Evolutionary conservation across 768 basidiomycete species (phyloP), one percentile per base, ranked within the genome.

Genomic region (Boletus sensibilis): DNA sequence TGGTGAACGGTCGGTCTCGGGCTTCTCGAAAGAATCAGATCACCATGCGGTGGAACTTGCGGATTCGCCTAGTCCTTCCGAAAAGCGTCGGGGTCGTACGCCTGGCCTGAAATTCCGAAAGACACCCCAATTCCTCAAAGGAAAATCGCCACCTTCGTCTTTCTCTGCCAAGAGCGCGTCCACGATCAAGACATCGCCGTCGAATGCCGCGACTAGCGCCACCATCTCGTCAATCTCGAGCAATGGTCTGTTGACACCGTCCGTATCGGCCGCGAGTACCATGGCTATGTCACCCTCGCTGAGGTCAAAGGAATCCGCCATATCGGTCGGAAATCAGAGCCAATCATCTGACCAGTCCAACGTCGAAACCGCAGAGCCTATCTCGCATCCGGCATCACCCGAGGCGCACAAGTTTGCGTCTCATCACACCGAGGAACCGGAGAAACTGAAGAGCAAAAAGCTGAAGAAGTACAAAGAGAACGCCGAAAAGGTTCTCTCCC

Each of bases 401-500:
- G 69, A 73, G 69, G 75, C 66, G 5, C 57, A 66, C 52, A 74
- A 71, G 52, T 55, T 63, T 23, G 27, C 53, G 5, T 62, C 73
- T 18, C 66, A 74, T 27, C 66, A 67, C 10, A 56, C 55, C 5
- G 78, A 79, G 49, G 76, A 81, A 55, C 75, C 78, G n/a, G 81
- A 85, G 64, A 86, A 83, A 68, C 76, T 76, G 58, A 86, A 81
- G 82, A 84, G 71, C 66, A 90, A 83, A 77, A 92, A 88, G 72
- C 70, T 90, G 72, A 89, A 87, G 79, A 91, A 86, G 75, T 90
- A 90, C 76, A 92, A 92, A 75, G 86, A 91, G 67, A 88, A 86
- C 58, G 90, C 91, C 3, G 90, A 92, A 77, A 92, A 92, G 61
- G 81, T 93, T 53, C 79, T 93, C 55, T 90, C 90, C 33, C 76